Evolutionary conservation across 2,329 filamentous ascomycete species (phyloP), one percentile per base, ranked within the genome.

Genomic region (Fusarium neocosmosporiellum): DNA sequence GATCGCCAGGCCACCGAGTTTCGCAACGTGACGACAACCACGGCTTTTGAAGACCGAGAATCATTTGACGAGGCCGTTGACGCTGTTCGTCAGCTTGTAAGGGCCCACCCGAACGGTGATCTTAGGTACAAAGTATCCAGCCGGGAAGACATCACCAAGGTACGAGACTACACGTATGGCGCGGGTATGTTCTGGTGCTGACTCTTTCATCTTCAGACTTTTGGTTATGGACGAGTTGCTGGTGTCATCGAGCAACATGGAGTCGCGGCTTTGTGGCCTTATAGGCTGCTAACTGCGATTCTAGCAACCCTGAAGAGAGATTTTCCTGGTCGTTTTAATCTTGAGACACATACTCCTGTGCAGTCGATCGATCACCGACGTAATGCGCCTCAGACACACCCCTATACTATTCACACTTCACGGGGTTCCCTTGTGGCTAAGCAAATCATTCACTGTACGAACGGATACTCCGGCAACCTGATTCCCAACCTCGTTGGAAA

Each of bases 1-100:
- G 66, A 72, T 5, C 53, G 41, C 9, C 59, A 70, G 5, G 66
- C 66, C 0, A 64, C 65, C 2, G 72, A 74, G 34, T 66, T 72
- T 60, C 71, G 64, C 0, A 18, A 43, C 1, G 63, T 74, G 1
- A 66, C 39, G 9, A 64, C 71, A 5, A 63, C 63, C 8, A 72
- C 66, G 1, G 61, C 66, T 2, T 74, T 61, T 24, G 59, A 59
- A 13, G 69, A 74, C 4, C 31, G 31, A 7, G 53, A 37, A 7
- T 70, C 63, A 3, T 72, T 72, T 37, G 27, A 33, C 7, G 61
- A 69, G 0, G 71, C 71, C 2, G 39, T 33, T 13, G 27, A 63
- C 1, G 50, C 39, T 2, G 41, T 68, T 3, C 20, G 31, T 1
- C 50, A 74, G 13, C 64, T 74, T 6, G 4, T 61, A 1, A 57